A percentile compares a stretch with the other conserved stretches of the same genome.
Conservation (phyloP, 1,284 basidiomycete species). For the Cryptococcus sp. region DNA sequence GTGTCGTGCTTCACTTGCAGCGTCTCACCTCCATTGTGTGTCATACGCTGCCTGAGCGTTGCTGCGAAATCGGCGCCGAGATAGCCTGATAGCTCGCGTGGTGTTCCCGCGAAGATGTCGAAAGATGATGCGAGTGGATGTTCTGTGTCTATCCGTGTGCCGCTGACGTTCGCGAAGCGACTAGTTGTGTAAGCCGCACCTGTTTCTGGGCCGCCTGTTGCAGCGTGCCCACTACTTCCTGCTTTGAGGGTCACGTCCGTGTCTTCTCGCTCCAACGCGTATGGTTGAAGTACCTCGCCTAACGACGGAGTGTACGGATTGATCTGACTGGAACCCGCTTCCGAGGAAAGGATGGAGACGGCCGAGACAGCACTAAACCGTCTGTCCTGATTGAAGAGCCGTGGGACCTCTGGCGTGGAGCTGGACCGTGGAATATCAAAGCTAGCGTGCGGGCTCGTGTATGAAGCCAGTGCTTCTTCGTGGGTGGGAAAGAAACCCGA, state of each 20-base stretch:
- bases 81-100: conserved; percentile 14
- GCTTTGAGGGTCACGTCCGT: background rate
- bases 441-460: background rate
- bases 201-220: background rate
- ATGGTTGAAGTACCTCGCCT: background rate
- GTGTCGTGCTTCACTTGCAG: conserved; percentile 13
- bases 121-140: conserved; percentile 2
- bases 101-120: conserved; percentile 6
- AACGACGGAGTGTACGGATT: background rate
- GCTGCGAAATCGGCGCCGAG: conserved; percentile 21
- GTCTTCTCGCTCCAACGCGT: background rate
- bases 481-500: conserved; percentile 1
- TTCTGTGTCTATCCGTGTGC: background rate
- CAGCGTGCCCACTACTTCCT: background rate
- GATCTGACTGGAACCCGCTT: background rate
- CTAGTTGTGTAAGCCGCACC: background rate
- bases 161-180: background rate
- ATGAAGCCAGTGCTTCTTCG: background rate
- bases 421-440: conserved; percentile 13
- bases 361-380: conserved; percentile 10
- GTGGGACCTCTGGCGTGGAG: conserved; percentile 15
- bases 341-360: conserved; percentile 1
- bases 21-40: conserved; percentile 4
- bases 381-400: conserved; percentile 9
- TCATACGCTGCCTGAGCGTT: conserved; percentile 9